phyloP scores from a whole-genome alignment of 345 rosid genomes.

The Brassica cretica region DNA sequence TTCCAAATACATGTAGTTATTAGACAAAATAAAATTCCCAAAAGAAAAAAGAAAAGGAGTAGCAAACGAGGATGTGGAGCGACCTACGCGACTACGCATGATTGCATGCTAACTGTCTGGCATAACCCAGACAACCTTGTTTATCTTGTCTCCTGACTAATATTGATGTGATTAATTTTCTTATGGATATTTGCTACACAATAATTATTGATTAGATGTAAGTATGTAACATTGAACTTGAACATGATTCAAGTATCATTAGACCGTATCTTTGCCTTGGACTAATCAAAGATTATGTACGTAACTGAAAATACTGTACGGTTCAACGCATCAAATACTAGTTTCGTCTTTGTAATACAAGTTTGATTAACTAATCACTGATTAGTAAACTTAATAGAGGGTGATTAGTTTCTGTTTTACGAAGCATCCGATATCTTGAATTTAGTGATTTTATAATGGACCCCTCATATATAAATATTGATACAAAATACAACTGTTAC shows the following conservation, averaged over 20 bases:
- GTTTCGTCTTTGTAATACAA: constrained; percentile 18
- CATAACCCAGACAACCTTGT: constrained; percentile 41
- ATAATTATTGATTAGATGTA: neutral
- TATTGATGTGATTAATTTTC: neutral
- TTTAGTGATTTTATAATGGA: constrained; percentile 7
- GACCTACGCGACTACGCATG: constrained; percentile 19
- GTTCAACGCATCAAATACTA: constrained; percentile 39
- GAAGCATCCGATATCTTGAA: constrained; percentile 39
- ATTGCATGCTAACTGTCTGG: constrained; percentile 29
- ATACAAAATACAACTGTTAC: neutral
- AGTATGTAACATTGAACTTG: constrained; percentile 27
- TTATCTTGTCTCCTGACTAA: constrained; percentile 31
- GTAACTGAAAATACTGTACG: constrained; percentile 30
- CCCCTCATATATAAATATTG: neutral
- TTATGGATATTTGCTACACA: neutral
- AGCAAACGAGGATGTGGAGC: constrained; percentile 23
- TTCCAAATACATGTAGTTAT: neutral
- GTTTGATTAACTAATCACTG: constrained; percentile 32
- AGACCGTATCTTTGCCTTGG: constrained; percentile 38
- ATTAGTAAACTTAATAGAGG: constrained; percentile 15
- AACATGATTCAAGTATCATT: constrained; percentile 18
- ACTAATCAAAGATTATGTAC: constrained; percentile 38
- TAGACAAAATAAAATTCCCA: too few species aligned
- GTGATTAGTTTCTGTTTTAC: constrained; percentile 30
- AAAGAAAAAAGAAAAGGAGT: neutral